phyloP scores from a whole-genome alignment of 768 basidiomycete species.

The Mycena latifolia region DNA sequence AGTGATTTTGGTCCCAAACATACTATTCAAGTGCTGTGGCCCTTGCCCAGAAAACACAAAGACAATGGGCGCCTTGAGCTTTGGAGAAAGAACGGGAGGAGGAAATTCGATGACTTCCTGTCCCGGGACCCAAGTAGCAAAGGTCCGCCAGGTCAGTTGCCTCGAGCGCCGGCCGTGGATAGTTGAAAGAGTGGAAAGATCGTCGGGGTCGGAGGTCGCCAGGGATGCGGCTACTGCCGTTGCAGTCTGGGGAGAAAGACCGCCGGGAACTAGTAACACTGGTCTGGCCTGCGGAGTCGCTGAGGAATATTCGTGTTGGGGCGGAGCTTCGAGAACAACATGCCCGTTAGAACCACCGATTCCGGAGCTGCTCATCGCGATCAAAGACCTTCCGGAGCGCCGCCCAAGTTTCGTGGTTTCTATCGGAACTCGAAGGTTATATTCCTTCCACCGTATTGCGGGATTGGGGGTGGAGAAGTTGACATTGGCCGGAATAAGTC shows the following conservation, averaged over 20 bases:
- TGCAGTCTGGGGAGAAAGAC: not conserved
- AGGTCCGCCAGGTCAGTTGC: constrained; percentile 35
- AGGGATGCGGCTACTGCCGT: not conserved
- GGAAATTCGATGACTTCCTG: not conserved
- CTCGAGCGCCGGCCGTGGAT: constrained; percentile 29
- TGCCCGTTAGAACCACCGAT: constrained; percentile 18
- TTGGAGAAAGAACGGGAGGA: not conserved
- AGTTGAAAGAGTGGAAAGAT: not conserved
- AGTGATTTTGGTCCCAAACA: no score
- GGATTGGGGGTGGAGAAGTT: not conserved
- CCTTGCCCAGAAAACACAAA: constrained; percentile 24
- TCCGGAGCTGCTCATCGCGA: constrained; percentile 1
- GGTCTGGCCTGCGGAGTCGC: no score
- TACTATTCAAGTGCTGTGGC: constrained; percentile 12
- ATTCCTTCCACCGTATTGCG: constrained; percentile 8
- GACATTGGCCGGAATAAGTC: constrained; percentile 14
- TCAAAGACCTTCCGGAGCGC: not conserved
- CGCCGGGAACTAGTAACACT: not conserved
- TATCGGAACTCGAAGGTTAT: not conserved
- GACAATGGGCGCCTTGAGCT: not conserved
- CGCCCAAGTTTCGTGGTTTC: not conserved
- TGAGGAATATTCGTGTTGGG: no score
- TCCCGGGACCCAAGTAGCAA: not conserved
- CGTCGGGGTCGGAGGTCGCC: not conserved
- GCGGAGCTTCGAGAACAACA: not conserved